phyloP scores from a whole-genome alignment of 2,329 filamentous ascomycete species.

The Fusarium nurragi region DNA sequence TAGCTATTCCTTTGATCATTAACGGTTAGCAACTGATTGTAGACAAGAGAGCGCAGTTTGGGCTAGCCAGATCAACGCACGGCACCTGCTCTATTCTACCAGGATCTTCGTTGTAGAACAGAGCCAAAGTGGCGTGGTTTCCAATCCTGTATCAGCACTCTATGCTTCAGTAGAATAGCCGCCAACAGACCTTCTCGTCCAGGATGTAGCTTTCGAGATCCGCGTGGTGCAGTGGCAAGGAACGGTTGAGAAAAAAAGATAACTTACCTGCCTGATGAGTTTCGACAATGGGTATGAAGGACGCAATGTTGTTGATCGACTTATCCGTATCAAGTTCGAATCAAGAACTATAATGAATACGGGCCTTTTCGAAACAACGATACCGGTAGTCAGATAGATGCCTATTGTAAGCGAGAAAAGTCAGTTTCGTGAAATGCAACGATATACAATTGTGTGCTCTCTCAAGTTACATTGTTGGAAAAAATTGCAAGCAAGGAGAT shows the following conservation, averaged over 20 bases:
- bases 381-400: constrained; percentile 4
- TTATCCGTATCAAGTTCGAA: constrained; percentile 15
- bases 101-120: constrained; percentile 37
- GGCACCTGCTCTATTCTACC: constrained; percentile 22
- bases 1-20: constrained; percentile 22
- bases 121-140: constrained; percentile 39
- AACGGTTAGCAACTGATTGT: constrained; percentile 32
- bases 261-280: constrained; percentile 30
- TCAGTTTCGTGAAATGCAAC: constrained; percentile 25
- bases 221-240: constrained; percentile 28
- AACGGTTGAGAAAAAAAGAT: constrained; percentile 23
- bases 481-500: constrained; percentile 12
- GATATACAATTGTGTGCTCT: constrained; percentile 16
- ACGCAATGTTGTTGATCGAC: constrained; percentile 25
- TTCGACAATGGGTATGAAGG: constrained; percentile 8
- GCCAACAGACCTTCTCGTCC: constrained; percentile 31
- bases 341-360: background rate
- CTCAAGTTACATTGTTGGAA: constrained; percentile 21
- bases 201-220: constrained; percentile 33
- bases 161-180: constrained; percentile 34
- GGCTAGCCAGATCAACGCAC: constrained; percentile 23
- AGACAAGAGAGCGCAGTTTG: constrained; percentile 10
- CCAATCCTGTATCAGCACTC: constrained; percentile 34
- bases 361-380: background rate
- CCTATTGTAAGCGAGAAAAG: constrained; percentile 21